Evolutionary conservation across 169 alveolate genomes (phyloP).

Genomic region (Eimeria tenella): DNA sequence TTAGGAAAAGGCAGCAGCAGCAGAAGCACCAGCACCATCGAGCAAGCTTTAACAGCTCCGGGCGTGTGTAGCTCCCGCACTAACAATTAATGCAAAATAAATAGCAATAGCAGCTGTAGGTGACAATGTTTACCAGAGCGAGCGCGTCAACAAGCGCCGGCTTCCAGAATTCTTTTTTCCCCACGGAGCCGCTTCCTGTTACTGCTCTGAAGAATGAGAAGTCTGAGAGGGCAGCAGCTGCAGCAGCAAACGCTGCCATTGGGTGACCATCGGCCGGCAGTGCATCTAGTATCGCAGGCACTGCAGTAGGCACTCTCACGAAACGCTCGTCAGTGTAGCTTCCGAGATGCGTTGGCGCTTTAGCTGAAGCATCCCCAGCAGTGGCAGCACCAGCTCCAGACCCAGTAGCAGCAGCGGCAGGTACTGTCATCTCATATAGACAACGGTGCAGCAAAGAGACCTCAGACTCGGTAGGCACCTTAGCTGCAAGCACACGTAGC

Average conservation of each 20-base stretch:
- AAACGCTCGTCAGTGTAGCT: conserved; percentile 76
- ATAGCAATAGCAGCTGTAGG: too few species aligned
- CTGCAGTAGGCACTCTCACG: conserved; percentile 87
- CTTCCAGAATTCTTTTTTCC: conserved; percentile 93
- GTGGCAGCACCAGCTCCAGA: not conserved
- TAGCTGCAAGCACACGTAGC: conserved; percentile 27
- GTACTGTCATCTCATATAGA: not conserved
- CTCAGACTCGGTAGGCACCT: conserved; percentile 78
- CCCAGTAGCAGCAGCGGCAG: not conserved
- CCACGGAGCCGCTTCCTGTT: not conserved
- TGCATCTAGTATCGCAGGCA: conserved; percentile 85
- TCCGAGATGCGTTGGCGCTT: not conserved
- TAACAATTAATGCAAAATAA: not conserved
- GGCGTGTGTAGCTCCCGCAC: not conserved
- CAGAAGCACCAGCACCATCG: not conserved
- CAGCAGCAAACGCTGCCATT: conserved; percentile 94
- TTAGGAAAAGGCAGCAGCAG: not conserved
- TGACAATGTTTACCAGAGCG: conserved; percentile 82
- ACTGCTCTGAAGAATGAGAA: not conserved
- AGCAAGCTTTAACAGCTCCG: not conserved
- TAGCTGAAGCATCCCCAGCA: not conserved
- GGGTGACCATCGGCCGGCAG: conserved; percentile 95
- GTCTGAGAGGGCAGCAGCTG: conserved; percentile 85
- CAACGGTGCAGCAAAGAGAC: not conserved
- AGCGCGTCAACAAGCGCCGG: conserved; percentile 92